Base-by-base conservation (phyloP, 2,329 filamentous ascomycete genomes). In the Botrytis tulipae region DNA sequence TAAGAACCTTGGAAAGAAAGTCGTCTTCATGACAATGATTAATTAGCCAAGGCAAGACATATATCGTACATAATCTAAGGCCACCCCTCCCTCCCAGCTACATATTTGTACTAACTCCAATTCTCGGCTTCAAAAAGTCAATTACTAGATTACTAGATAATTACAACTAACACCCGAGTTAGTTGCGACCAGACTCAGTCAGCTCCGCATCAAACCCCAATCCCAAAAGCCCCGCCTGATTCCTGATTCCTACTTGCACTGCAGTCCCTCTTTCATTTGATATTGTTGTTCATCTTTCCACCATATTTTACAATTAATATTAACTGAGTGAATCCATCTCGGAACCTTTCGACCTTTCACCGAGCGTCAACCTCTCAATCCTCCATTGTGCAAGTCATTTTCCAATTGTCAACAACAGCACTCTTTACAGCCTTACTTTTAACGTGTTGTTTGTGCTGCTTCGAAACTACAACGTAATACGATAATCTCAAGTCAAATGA, bases 171-270 rank as follows among this genome's bases (percentile, higher is more conserved):
- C 62, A 65, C 29, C 62, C 62, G 62, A 46, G 14, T 46, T 46
- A 63, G n/a, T 67, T 67, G 63, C 63, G n/a, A 51, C 63, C 63
- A 62, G 37, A 35, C 46, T 67, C 63, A 54, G 44, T 67, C 63
- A 67, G 63, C 63, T 67, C 42, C 63, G 18, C 63, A 67, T 67
- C 65, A 40, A 51, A 40, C 18, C 65, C 46, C 46, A 40, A 40
- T 67, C 32, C 46, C 32, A 35, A 35, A 25, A 8, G 22, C 22
- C 44, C 44, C 14, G 29, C 32, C 29, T 37, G 44, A 35, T 51
- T 48, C 44, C 48, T 32, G 32, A 32, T 32, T 32, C 32, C 32
- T n/a, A 20, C 22, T 35, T 40, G n/a, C 61, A n/a, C 40, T 42
- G 40, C 44, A 35, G 65, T 67, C 51, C 2, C 25, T 67, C 65